These are phyloP conservation scores for Corrigiola litoralis DNA, from an alignment of 179 eudicot species.

Conservation along the genomic window DNA sequence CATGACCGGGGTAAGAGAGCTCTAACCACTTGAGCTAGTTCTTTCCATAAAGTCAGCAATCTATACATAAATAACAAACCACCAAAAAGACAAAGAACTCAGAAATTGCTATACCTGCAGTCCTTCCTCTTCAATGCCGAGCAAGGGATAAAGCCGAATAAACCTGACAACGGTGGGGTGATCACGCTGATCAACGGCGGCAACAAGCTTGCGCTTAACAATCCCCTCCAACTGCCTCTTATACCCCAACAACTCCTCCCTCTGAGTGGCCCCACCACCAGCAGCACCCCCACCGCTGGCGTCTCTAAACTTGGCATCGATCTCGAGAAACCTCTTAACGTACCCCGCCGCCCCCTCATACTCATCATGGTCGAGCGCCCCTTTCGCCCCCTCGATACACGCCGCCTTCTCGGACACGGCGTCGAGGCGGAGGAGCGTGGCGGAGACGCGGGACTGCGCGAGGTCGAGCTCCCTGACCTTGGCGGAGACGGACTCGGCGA, in stretches of 20 bases:
- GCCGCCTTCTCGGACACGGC: slow-evolving; percentile 58
- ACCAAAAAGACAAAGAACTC: background rate
- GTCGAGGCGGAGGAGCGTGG: slow-evolving; percentile 64
- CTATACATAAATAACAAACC: too few species aligned
- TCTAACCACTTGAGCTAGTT: too few species aligned
- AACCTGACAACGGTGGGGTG: slow-evolving; percentile 60
- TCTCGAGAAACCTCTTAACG: slow-evolving; percentile 58
- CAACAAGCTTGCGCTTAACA: slow-evolving; percentile 43
- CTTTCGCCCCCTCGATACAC: slow-evolving; percentile 55
- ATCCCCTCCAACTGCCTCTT: slow-evolving; percentile 69
- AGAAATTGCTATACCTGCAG: slow-evolving; percentile 37
- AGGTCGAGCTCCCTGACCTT: slow-evolving; percentile 84
- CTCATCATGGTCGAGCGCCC: slow-evolving; percentile 49
- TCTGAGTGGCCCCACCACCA: slow-evolving; percentile 50
- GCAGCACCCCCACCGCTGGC: too few species aligned
- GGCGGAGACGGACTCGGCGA: slow-evolving; percentile 67
- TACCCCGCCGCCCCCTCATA: slow-evolving; percentile 57
- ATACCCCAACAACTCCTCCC: slow-evolving; percentile 56
- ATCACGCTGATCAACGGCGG: slow-evolving; percentile 70
- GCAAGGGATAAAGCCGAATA: slow-evolving; percentile 52
- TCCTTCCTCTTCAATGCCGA: slow-evolving; percentile 81
- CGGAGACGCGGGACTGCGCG: slow-evolving; percentile 69
- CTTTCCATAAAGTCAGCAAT: too few species aligned
- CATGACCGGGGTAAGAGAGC: too few species aligned
- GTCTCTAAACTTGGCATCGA: slow-evolving; percentile 53